Percentiles rank a stretch among this genome's conserved stretches.
Evolutionary conservation across 2,329 filamentous ascomycete species (phyloP).

Genomic region (Claviceps maximensis): DNA sequence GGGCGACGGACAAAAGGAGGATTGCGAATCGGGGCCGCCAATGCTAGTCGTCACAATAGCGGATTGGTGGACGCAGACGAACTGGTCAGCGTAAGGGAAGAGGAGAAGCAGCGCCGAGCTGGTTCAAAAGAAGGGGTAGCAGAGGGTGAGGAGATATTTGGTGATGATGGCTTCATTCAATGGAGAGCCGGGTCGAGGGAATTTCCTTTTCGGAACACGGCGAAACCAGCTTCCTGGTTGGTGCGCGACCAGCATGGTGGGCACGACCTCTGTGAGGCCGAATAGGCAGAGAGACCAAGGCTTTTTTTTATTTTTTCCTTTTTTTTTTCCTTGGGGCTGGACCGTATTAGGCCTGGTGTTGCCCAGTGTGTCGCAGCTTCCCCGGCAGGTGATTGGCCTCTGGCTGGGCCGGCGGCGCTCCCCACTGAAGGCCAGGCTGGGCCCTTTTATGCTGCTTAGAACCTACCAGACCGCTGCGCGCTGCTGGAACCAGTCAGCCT

Average conservation of each 20-base stretch:
- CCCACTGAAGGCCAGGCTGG: background rate
- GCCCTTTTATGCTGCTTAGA: too few relatives aligned
- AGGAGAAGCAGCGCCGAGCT: background rate
- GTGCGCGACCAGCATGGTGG: background rate
- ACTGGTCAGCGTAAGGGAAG: background rate
- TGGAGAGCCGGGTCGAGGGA: constrained; percentile 7
- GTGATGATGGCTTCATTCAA: constrained; percentile 7
- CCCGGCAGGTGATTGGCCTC: background rate
- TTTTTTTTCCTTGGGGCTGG: constrained; percentile 8
- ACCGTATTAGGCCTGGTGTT: background rate
- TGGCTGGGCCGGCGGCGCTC: background rate
- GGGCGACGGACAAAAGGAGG: constrained; percentile 1
- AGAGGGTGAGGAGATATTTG: background rate
- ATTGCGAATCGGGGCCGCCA: constrained; percentile 7
- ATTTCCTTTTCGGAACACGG: constrained; percentile 10
- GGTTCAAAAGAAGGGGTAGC: background rate
- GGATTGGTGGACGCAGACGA: background rate
- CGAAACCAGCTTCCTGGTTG: constrained; percentile 9
- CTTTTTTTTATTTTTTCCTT: constrained; percentile 10
- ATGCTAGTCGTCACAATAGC: constrained; percentile 6
- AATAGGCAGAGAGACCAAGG: constrained; percentile 1
- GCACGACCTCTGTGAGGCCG: constrained; percentile 1
- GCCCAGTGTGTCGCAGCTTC: background rate
- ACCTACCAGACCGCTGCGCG: too few relatives aligned
- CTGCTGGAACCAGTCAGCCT: background rate